Evolutionary conservation across 2,329 filamentous ascomycete species (phyloP).

Genomic region (Verticillium tricorpus): DNA sequence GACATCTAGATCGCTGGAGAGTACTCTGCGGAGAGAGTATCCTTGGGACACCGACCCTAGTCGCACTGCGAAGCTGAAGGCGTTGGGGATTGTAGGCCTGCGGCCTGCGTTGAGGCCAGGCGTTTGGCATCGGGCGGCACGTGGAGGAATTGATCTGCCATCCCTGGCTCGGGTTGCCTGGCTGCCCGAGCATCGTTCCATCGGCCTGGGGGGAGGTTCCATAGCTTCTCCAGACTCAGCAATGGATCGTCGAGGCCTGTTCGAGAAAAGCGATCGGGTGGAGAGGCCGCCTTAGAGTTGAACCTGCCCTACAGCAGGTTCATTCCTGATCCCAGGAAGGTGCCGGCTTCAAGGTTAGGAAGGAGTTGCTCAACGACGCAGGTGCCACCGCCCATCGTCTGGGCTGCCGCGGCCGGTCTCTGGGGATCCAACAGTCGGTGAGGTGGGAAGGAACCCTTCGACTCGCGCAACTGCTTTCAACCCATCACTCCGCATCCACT

Average conservation of each 20-base stretch:
- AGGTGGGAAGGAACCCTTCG: too few species aligned
- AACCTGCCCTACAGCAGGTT: too few species aligned
- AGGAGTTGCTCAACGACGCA: too few species aligned
- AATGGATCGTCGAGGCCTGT: background rate
- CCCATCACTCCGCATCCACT: too few species aligned
- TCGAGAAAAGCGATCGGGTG: background rate
- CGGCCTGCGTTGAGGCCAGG: background rate
- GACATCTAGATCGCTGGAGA: background rate
- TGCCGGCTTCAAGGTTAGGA: too few species aligned
- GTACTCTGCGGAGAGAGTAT: too few species aligned
- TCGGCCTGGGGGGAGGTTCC: background rate
- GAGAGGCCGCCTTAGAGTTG: too few species aligned
- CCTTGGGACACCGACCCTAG: background rate
- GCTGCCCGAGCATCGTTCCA: background rate
- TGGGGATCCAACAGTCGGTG: too few species aligned
- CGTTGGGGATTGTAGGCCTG: background rate
- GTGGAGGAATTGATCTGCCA: background rate
- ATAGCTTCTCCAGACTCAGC: background rate
- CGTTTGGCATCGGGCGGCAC: background rate
- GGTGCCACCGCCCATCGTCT: too few species aligned
- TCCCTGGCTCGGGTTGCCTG: background rate
- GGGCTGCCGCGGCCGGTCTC: too few species aligned
- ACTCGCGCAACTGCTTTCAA: too few species aligned
- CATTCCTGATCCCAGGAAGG: too few species aligned
- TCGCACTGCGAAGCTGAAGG: background rate